phyloP scores from a whole-genome alignment of 306 rosid species.

The Vigna unguiculata region DNA sequence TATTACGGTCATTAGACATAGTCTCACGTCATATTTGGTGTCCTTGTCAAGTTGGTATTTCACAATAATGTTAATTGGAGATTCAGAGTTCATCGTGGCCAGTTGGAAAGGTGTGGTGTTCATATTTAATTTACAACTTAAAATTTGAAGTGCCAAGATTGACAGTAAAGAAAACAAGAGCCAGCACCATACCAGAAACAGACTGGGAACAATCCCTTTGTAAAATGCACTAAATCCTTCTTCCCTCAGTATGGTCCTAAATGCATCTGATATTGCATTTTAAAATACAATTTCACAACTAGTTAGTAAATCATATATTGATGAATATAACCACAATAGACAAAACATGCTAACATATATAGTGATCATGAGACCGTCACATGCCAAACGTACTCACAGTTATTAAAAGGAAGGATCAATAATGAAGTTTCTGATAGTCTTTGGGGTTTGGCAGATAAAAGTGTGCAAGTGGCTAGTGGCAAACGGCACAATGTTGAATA shows the following conservation, averaged over 20 bases:
- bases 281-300: conserved; percentile 28
- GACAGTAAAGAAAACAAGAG: conserved; percentile 25
- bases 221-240: conserved; percentile 80
- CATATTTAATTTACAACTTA: conserved; percentile 11
- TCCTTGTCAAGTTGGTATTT: too few relatives aligned
- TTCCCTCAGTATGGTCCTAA: conserved; percentile 81
- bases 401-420: conserved; percentile 13
- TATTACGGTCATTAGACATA: too few relatives aligned
- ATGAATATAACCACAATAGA: conserved; percentile 27
- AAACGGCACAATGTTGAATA: not conserved
- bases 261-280: conserved; percentile 73
- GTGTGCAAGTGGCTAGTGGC: conserved; percentile 20
- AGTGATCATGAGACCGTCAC: conserved; percentile 22
- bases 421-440: conserved; percentile 22
- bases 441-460: conserved; percentile 11
- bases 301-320: conserved; percentile 26
- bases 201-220: conserved; percentile 84
- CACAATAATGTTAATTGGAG: not conserved
- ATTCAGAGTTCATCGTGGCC: not conserved
- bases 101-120: not conserved
- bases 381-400: conserved; percentile 1
- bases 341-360: conserved; percentile 1
- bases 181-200: conserved; percentile 74
- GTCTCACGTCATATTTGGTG: too few relatives aligned
- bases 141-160: conserved; percentile 21